phyloP scores from a whole-genome alignment of 2,329 filamentous ascomycete genomes.

The Botrytis hyacinthi region DNA sequence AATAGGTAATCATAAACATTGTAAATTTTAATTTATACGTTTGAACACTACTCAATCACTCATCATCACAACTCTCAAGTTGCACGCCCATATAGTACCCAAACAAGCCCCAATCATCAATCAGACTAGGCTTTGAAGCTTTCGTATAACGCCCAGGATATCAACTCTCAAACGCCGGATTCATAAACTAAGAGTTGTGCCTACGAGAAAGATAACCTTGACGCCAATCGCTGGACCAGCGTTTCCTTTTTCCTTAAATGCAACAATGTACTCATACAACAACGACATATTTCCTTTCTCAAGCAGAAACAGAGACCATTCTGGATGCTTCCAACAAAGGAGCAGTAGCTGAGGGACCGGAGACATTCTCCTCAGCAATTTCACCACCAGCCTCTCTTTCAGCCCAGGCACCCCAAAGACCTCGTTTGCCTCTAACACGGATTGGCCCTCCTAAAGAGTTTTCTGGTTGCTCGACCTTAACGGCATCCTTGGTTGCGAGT shows the following conservation, averaged over 20 bases:
- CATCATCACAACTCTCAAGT: background rate
- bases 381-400: conserved; percentile 69
- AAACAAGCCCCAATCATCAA: background rate
- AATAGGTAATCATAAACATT: background rate
- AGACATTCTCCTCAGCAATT: conserved; percentile 43
- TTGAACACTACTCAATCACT: background rate
- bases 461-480: conserved; percentile 87
- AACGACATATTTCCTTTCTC: background rate
- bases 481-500: conserved; percentile 93
- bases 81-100: background rate
- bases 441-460: conserved; percentile 74
- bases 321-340: conserved; percentile 20
- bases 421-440: conserved; percentile 82
- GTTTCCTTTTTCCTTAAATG: conserved; percentile 10
- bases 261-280: conserved; percentile 17
- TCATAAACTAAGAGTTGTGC: conserved; percentile 10
- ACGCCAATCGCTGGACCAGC: conserved; percentile 11
- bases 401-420: conserved; percentile 96
- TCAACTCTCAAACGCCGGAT: conserved; percentile 15
- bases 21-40: conserved; percentile 1
- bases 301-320: conserved; percentile 18
- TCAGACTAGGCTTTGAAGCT: background rate
- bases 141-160: conserved; percentile 15
- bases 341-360: conserved; percentile 3
- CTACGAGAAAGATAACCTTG: background rate